These are phyloP conservation scores for Diaporthe vaccinii DNA, from an alignment of 2,329 filamentous ascomycete genomes.

Conservation along the genomic window DNA sequence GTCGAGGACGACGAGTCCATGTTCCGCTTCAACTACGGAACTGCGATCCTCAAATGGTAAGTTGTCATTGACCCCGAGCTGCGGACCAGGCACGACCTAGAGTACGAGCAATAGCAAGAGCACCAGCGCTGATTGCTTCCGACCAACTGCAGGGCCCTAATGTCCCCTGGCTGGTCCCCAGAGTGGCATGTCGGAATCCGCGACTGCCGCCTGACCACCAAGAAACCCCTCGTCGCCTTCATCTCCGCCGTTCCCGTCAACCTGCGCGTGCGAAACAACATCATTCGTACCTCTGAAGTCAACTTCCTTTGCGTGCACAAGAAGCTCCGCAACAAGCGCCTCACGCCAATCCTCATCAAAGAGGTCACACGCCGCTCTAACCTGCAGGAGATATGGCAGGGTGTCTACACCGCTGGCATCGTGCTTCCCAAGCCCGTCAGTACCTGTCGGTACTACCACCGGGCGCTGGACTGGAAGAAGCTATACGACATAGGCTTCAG, in stretches of 20 bases:
- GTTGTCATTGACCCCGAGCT: constrained; percentile 44
- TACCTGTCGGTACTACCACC: constrained; percentile 95
- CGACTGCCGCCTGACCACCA: constrained; percentile 75
- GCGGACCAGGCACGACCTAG: neutral
- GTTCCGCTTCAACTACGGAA: constrained; percentile 97
- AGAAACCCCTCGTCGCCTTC: constrained; percentile 87
- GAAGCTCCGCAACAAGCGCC: constrained; percentile 92
- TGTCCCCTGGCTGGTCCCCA: constrained; percentile 93
- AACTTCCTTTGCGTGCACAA: constrained; percentile 99
- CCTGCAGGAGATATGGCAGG: constrained; percentile 88
- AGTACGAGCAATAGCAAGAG: neutral
- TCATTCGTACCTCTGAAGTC: constrained; percentile 87
- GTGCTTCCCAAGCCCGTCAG: constrained; percentile 92
- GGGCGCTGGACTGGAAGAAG: constrained; percentile 95
- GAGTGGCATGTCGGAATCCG: constrained; percentile 97
- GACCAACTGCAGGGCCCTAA: constrained; percentile 78
- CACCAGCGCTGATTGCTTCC: constrained; percentile 16
- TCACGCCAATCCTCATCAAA: constrained; percentile 95
- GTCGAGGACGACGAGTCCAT: constrained; percentile 97
- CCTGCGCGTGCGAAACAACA: constrained; percentile 82
- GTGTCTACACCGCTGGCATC: constrained; percentile 93
- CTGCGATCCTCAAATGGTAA: constrained; percentile 89
- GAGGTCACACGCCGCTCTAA: constrained; percentile 96
- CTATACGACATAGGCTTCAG: constrained; percentile 96
- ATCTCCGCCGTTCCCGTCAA: constrained; percentile 93